Base-by-base conservation (phyloP, 2,329 filamentous ascomycete genomes). In the Clonostachys solani region DNA sequence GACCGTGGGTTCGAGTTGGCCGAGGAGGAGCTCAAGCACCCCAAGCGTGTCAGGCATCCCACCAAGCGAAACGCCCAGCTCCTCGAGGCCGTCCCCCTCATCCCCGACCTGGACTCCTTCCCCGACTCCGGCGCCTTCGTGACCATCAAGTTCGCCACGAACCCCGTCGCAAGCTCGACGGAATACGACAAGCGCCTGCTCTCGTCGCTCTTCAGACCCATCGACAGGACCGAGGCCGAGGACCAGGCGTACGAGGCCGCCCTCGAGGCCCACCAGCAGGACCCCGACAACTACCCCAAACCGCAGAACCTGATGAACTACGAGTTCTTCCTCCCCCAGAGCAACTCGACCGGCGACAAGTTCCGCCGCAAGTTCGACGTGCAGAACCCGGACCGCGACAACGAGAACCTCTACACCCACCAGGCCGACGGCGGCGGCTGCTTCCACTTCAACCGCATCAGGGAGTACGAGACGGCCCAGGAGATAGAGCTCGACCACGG, bases 111-210 rank as follows among this genome's bases (percentile, higher is more conserved):
- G 40, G 79, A 84, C 50, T 78, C 81, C n/a, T 85, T 86, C 68
- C 82, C 83, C 43, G 84, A 87, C 62, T 80, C 79, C 4, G 83
- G 84, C 47, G 82, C 83, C 50, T 87, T 87, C 59, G 79, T 86
- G 52, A 81, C 83, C 13, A 74, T 87, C 67, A 87, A 87, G 64
- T 86, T 87, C 64, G 75, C 76, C 45, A 81, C 77, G 53, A 84
- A 84, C 59, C 84, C 84, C 5, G 77, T 86, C 29, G 67, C 75
- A 10, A 69, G 72, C 47, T 51, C 59, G 40, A 69, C 57, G 42
- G 65, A 66, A 41, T 86, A 84, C 61, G 81, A 86, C 60, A 70
- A 68, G 43, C 81, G 84, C 36, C 71, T 87, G 23, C 74, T 84
- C 42, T 77, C 74, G 54, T 78, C 79, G 52, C 64, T 87, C 48